Percentiles rank a stretch among this genome's conserved stretches.
Evolutionary conservation across 148 eudicot genomes (phyloP).

Genomic region (Silene conica): DNA sequence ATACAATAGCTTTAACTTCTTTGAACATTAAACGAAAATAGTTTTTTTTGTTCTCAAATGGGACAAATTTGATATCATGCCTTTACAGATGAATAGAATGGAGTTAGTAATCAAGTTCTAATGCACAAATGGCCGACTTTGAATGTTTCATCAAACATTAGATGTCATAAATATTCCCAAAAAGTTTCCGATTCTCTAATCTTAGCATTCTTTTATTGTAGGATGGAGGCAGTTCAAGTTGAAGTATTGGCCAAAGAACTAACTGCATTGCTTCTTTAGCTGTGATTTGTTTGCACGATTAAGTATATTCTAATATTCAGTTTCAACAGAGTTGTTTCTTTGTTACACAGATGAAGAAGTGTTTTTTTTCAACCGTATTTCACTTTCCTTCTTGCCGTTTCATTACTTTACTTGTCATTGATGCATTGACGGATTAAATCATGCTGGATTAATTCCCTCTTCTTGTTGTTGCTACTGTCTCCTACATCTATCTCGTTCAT

Average conservation of each 20-base stretch:
- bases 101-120: neutral
- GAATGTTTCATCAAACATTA: neutral
- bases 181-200: constrained; percentile 1
- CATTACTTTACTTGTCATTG: neutral
- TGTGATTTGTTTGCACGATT: neutral
- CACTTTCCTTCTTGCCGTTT: neutral
- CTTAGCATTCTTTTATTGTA: neutral
- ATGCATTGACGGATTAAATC: neutral
- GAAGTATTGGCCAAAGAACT: constrained; percentile 14
- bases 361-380: neutral
- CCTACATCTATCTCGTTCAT: neutral
- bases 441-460: neutral
- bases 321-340: constrained; percentile 2
- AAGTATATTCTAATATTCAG: neutral
- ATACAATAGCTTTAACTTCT: too few species aligned
- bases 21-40: too few species aligned
- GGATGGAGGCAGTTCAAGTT: constrained; percentile 27
- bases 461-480: neutral
- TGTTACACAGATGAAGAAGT: constrained; percentile 1
- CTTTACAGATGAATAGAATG: neutral
- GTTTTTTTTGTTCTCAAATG: too few species aligned
- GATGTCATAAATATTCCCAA: neutral
- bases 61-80: too few species aligned
- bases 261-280: constrained; percentile 8
- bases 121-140: neutral